Base-by-base conservation (phyloP, 139 green algal species). In the Coccomyxa sp. region DNA sequence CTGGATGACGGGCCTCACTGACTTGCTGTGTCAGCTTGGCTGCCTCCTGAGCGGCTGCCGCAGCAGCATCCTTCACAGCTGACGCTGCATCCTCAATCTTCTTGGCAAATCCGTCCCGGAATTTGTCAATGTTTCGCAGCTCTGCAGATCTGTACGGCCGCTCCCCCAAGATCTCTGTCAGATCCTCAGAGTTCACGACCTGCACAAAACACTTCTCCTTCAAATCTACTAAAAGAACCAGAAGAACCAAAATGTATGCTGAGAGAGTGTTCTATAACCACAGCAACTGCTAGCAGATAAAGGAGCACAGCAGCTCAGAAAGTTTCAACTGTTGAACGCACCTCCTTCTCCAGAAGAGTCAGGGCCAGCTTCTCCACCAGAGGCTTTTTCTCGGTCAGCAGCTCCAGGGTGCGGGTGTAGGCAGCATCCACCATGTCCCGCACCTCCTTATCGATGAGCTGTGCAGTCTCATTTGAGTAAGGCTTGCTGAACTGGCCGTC, bases 71-170 rank as follows among this genome's bases (percentile, higher is more conserved):
- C 21, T 28, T 27, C 25, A 78, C 74, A 28, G 63, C 63, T 21
- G 63, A 21, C 21, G 63, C 74, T 57, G n/a, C 76, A 30, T 63
- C 14, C 30, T 21, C 31, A 9, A 28, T 16, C 15, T 58, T 60
- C 77, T 81, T 81, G 21, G 16, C 14, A 45, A 90, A 92, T 31
- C 91, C 90, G 16, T 88, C 71, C 23, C 89, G 76, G 87, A 95
- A 98, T 79, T 95, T 95, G 90, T 99, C 97, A 71, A 99, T 99
- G 88, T 99, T 99, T 57, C 92, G 93, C 88, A 98, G 82, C 90
- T 97, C 94, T n/a, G 84, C 81, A 45, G 67, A 92, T 38, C 81
- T 68, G 86, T 94, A 99, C n/a, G 97, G 97, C 13, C 97, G 88
- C 81, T 89, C 87, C n/a, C 97, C 97, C 79, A 99, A 88, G 58